Evolutionary conservation across 345 rosid genomes (phyloP), one percentile per base, ranked within the genome.

Genomic region (Brassica juncea): DNA sequence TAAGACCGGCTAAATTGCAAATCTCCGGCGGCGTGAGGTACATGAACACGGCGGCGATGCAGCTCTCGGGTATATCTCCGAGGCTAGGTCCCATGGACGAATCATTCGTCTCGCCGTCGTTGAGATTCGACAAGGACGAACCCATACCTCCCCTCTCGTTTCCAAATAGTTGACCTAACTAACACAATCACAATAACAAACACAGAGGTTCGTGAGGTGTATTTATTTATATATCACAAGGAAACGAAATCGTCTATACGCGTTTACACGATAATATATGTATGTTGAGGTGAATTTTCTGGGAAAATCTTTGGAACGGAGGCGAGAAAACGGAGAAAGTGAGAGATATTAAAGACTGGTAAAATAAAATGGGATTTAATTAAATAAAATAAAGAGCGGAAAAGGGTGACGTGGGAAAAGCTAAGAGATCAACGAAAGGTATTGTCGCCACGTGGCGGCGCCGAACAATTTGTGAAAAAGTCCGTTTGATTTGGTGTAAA

Each of bases 1-100:
- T 92, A 21, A 92, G 77, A 66, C 97, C 83, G 14, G 99, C 99
- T 9, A 94, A 87, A 77, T 94, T 94, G 84, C 99, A 94, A 86
- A 94, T 94, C 91, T 94, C 99, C 80, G 97, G 97, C 57, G 99
- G 97, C 3, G 91, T 90, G 75, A 94, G 82, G 84, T 92, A 80
- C 66, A 87, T 80, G 71, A 91, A 92, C 10, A 94, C 99, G 75
- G 91, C 87, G 10, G 99, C 99, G 62, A 92, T 94, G 76, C 97
- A 94, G 84, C 89, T 87, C 85, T 94, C 97, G 44, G 99, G 97
- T 78, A 92, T 94, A 84, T 94, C 99, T 1, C 97, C 97, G 2
- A 94, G 85, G 3, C 94, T 87, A 3, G 97, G 93, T 72, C 94
- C 78, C 52, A 59, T 47, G 25, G 79, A 82, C 47, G 73, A 85